Evolutionary conservation across 1,284 basidiomycete genomes (phyloP), one percentile per base, ranked within the genome.

Genomic region (Prillingera fragicola): DNA sequence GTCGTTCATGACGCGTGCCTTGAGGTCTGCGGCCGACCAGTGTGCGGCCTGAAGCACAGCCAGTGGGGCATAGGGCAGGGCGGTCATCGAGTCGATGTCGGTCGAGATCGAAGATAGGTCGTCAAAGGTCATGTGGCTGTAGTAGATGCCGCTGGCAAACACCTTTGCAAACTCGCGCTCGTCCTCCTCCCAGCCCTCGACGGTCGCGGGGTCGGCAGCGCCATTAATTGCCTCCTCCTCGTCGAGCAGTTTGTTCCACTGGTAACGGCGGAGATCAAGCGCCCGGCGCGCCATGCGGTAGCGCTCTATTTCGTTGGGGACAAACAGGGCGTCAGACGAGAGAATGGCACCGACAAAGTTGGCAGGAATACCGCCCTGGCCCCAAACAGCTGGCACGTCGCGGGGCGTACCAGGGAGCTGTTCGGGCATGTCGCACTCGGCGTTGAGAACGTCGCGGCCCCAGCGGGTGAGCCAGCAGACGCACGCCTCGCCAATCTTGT

Each of bases 401-500:
- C 14, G 36, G 35, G 28, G 33, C 9, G 13, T 4, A 9, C 25
- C 37, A 6, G 43, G 24, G n/a, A 31, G 13, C 10, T 27, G 34
- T 15, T 33, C 19, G 18, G 36, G 17, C 18, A 41, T n/a, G 26
- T 71, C 69, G 50, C 80, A 75, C 65, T 94, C 89, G 39, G 79
- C 76, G 10, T 68, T 64, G 33, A 94, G 76, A 45, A 92, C 77
- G 63, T 94, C 89, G 15, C 73, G 67, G 0, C 84, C 87, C 89
- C 90, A 95, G 27, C 87, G 77, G 0, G 83, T 77, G 10, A 94
- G 76, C 89, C 90, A 96, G 65, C 85, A 89, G 5, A 81, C 80
- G 55, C 84, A 84, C 0, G 87, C 85, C 69, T 94, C 88, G 21
- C 90, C 90, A 50, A 95, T 86, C 72, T 89, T 91, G 70, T 90